Conservation (phyloP, 495 filamentous ascomycete species). For the Hypoxylon subgilvum region DNA sequence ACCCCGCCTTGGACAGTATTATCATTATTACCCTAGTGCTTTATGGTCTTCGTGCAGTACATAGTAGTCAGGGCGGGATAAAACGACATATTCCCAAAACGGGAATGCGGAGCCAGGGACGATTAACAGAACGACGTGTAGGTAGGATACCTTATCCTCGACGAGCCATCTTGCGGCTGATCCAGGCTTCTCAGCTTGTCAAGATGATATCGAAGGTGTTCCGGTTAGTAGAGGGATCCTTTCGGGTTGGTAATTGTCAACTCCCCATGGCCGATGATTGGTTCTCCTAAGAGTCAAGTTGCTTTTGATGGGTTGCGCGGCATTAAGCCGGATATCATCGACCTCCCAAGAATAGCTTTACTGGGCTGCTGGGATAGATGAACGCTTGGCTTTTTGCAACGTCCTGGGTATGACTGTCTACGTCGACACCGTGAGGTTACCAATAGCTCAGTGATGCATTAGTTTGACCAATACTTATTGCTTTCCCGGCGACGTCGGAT, state of each 20-base stretch:
- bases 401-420: conserved; percentile 14
- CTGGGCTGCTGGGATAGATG: conserved; percentile 37
- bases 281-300: conserved; percentile 25
- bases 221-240: conserved; percentile 25
- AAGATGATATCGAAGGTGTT: conserved; percentile 21
- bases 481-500: conserved; percentile 10
- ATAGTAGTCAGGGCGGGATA: conserved; percentile 30
- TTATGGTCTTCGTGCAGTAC: conserved; percentile 10
- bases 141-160: conserved; percentile 24
- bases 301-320: conserved; percentile 37
- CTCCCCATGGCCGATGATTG: conserved; percentile 35
- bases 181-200: conserved; percentile 37
- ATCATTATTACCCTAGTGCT: conserved; percentile 33
- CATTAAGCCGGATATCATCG: conserved; percentile 38
- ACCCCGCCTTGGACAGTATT: conserved; percentile 38
- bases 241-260: conserved; percentile 23
- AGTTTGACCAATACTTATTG: conserved; percentile 1
- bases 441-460: conserved; percentile 14
- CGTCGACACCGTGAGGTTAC: conserved; percentile 24
- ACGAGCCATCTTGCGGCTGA: conserved; percentile 38
- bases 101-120: conserved; percentile 31
- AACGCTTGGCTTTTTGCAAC: conserved; percentile 35
- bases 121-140: conserved; percentile 18
- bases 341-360: conserved; percentile 32
- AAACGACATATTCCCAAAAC: conserved; percentile 32